Evolutionary conservation across 2,329 filamentous ascomycete species (phyloP).

Genomic region (Hortaea sp.): DNA sequence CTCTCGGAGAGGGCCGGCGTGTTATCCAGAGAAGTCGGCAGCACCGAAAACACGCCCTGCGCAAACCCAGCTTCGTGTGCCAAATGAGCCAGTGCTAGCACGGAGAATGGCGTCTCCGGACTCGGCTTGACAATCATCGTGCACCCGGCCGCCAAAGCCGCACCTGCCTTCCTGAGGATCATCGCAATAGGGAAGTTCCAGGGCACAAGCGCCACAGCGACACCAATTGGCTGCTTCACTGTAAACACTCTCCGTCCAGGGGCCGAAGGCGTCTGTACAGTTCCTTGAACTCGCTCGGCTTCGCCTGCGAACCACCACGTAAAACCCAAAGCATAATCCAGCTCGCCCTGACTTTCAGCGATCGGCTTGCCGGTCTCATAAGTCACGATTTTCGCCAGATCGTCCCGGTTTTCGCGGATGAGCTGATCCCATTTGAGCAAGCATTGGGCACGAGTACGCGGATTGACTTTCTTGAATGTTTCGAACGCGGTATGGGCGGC

Average conservation of each 20-base stretch:
- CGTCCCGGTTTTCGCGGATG: conserved; percentile 52
- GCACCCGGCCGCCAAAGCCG: conserved; percentile 61
- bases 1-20: conserved; percentile 45
- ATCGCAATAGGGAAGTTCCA: conserved; percentile 53
- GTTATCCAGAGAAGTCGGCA: conserved; percentile 49
- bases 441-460: conserved; percentile 51
- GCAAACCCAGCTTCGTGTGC: conserved; percentile 48
- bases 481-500: conserved; percentile 52
- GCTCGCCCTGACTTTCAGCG: conserved; percentile 41
- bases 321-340: conserved; percentile 45
- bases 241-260: conserved; percentile 58
- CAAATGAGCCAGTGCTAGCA: conserved; percentile 44
- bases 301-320: conserved; percentile 52
- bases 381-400: conserved; percentile 53
- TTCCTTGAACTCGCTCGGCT: conserved; percentile 53
- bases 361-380: conserved; percentile 49
- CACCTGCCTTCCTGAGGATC: conserved; percentile 57
- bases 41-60: conserved; percentile 50
- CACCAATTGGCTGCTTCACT: conserved; percentile 65
- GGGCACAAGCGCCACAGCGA: conserved; percentile 57
- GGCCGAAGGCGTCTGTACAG: conserved; percentile 47
- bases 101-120: conserved; percentile 54
- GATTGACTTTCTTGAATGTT: conserved; percentile 49
- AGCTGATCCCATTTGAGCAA: conserved; percentile 56
- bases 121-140: conserved; percentile 65